These are phyloP conservation scores for Linnemannia hyalina DNA, from an alignment of 192 early-diverging fungal genomes.

Conservation along the genomic window DNA sequence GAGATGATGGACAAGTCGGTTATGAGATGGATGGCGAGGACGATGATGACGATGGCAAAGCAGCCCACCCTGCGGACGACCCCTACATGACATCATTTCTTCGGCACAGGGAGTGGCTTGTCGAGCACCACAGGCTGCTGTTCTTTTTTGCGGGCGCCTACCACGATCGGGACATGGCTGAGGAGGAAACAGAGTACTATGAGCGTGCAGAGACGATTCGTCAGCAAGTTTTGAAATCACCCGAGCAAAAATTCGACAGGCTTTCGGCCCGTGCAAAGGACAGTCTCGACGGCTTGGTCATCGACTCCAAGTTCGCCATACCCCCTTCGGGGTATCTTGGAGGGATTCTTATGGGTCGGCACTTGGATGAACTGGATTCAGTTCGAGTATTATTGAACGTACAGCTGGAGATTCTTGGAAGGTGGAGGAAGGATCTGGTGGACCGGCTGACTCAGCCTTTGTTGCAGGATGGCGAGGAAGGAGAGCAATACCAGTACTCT, in stretches of 20 bases:
- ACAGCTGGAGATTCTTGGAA: conserved; percentile 46
- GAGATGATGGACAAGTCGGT: conserved; percentile 19
- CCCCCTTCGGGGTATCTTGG: conserved; percentile 11
- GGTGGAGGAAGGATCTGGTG: conserved; percentile 49
- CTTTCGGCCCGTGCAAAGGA: not conserved
- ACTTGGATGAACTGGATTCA: conserved; percentile 35
- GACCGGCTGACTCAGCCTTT: conserved; percentile 42
- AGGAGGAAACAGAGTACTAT: conserved; percentile 58
- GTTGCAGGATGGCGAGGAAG: conserved; percentile 43
- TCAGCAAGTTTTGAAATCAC: conserved; percentile 32
- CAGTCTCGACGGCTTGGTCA: not conserved
- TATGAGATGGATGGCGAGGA: conserved; percentile 15
- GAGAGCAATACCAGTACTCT: conserved; percentile 44
- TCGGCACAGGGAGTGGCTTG: conserved; percentile 56
- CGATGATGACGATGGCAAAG: conserved; percentile 29
- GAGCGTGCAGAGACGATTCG: conserved; percentile 56
- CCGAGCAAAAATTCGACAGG: conserved; percentile 40
- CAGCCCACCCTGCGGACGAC: conserved; percentile 23
- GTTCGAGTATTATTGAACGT: conserved; percentile 38
- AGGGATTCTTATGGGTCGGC: conserved; percentile 38
- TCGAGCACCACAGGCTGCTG: conserved; percentile 67
- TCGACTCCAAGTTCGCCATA: not conserved
- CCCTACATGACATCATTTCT: conserved; percentile 15
- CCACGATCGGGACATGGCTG: conserved; percentile 62
- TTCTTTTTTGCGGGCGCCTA: conserved; percentile 73